Conservation (phyloP, 495 filamentous ascomycete genomes). For the Recurvomyces mirabilis region DNA sequence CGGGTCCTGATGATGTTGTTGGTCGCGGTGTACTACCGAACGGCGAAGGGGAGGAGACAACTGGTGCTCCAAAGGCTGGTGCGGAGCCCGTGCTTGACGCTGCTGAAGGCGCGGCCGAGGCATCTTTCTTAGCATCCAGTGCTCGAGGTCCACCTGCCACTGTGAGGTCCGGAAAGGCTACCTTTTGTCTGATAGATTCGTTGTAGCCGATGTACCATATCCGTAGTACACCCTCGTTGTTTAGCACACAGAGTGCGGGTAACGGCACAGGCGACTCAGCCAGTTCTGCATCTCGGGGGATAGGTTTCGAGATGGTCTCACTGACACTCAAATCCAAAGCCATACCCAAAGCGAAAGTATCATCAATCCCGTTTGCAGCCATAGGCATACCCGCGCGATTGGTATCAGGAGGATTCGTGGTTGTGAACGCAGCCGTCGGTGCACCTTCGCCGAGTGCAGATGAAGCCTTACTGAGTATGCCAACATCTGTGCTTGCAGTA, state of each 20-base stretch:
- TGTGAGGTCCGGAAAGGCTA: slow-evolving; percentile 59
- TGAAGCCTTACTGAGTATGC: slow-evolving; percentile 61
- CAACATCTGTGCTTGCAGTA: slow-evolving; percentile 66
- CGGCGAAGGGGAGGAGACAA: too few relatives aligned
- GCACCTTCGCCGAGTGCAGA: slow-evolving; percentile 50
- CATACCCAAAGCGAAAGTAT: slow-evolving; percentile 71
- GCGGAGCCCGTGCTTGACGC: not conserved
- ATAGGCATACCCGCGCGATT: slow-evolving; percentile 61
- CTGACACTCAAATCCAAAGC: slow-evolving; percentile 71
- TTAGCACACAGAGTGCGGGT: slow-evolving; percentile 78
- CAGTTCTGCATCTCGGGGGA: slow-evolving; percentile 59
- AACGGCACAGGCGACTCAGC: slow-evolving; percentile 67
- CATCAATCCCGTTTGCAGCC: slow-evolving; percentile 42
- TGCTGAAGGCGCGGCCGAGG: not conserved
- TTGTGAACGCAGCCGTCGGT: slow-evolving; percentile 55
- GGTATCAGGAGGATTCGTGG: slow-evolving; percentile 57
- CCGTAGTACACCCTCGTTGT: slow-evolving; percentile 73
- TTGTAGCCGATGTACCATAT: slow-evolving; percentile 88
- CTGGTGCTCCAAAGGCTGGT: too few relatives aligned
- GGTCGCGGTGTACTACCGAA: not conserved
- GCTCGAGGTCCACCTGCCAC: slow-evolving; percentile 31
- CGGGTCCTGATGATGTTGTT: slow-evolving; percentile 15
- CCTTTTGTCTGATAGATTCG: slow-evolving; percentile 64
- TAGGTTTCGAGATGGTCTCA: slow-evolving; percentile 66
- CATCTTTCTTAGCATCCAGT: slow-evolving; percentile 11